These are phyloP conservation scores for Micractinium conductrix DNA, from an alignment of 139 green algal species.

Conservation along the genomic window DNA sequence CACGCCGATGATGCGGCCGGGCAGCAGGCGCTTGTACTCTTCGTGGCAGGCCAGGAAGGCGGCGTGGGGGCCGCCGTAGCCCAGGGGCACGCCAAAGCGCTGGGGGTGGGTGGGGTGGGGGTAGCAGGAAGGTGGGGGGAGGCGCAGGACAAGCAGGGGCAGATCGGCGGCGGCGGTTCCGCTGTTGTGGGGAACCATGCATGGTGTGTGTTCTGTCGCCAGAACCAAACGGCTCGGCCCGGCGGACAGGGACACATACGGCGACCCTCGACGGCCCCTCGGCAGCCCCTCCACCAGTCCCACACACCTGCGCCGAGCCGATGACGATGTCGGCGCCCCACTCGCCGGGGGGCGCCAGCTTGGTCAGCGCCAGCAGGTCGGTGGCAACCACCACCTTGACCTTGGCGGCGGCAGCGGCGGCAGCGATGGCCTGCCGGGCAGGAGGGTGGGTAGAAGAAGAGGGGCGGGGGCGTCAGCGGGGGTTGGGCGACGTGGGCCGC, in stretches of 20 bases:
- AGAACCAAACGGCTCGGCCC: too few relatives aligned
- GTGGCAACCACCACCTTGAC: conserved; percentile 89
- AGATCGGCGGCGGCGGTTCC: too few relatives aligned
- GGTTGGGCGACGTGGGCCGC: too few relatives aligned
- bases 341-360: conserved; percentile 94
- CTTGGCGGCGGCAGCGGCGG: conserved; percentile 64
- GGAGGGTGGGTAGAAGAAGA: neutral
- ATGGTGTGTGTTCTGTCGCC: too few relatives aligned
- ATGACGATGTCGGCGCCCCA: conserved; percentile 98
- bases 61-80: conserved; percentile 98
- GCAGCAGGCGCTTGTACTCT: conserved; percentile 94
- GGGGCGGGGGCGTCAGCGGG: too few relatives aligned
- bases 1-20: conserved; percentile 97
- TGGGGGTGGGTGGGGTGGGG: conserved; percentile 42
- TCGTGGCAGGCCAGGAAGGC: conserved; percentile 96
- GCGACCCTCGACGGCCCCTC: too few relatives aligned
- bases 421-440: conserved; percentile 8
- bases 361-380: conserved; percentile 97
- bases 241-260: too few relatives aligned
- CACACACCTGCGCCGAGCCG: conserved; percentile 85
- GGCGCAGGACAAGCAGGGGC: neutral
- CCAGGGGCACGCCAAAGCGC: conserved; percentile 97
- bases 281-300: too few relatives aligned
- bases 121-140: neutral
- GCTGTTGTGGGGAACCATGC: too few relatives aligned